Percentiles rank a stretch among this genome's conserved stretches.
Evolutionary conservation across 148 eudicot species (phyloP).

Genomic region (Drosera capensis): DNA sequence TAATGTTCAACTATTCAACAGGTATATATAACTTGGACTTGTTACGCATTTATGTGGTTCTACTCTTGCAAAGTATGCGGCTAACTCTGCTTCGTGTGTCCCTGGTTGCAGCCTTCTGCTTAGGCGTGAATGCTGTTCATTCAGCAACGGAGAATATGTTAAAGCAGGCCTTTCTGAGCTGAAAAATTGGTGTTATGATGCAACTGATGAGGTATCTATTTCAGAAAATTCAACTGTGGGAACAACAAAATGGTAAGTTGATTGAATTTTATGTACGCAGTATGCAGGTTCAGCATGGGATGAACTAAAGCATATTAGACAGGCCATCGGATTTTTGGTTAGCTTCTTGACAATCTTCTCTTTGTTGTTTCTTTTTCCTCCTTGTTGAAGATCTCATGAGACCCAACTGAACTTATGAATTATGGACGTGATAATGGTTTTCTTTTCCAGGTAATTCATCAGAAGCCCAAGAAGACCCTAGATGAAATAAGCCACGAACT

Average conservation of each 20-base stretch:
- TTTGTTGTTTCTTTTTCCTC: constrained; percentile 1
- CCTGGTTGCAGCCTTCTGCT: constrained; percentile 57
- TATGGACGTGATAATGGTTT: constrained; percentile 2
- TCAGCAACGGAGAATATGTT: constrained; percentile 96
- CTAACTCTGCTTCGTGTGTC: background rate
- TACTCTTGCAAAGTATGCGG: background rate
- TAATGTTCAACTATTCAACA: constrained; percentile 92
- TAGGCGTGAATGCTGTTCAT: constrained; percentile 99
- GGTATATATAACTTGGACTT: constrained; percentile 24
- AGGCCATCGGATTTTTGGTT: constrained; percentile 95
- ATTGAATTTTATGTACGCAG: constrained; percentile 34
- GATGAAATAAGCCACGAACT: constrained; percentile 75
- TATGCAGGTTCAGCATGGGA: constrained; percentile 79
- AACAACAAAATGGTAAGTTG: constrained; percentile 1
- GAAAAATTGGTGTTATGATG: constrained; percentile 77
- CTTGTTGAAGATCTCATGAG: constrained; percentile 4
- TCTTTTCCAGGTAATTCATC: constrained; percentile 69
- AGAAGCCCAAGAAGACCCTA: constrained; percentile 76
- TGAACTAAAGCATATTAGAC: constrained; percentile 89
- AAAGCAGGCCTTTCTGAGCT: constrained; percentile 86
- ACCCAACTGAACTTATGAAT: constrained; percentile 1
- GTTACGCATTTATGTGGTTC: background rate
- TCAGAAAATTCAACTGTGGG: constrained; percentile 1
- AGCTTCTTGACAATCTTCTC: constrained; percentile 6
- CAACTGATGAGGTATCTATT: constrained; percentile 60